Evolutionary conservation across 345 rosid genomes (phyloP), one percentile per base, ranked within the genome.

Genomic region (Xanthoceras sorbifolium): DNA sequence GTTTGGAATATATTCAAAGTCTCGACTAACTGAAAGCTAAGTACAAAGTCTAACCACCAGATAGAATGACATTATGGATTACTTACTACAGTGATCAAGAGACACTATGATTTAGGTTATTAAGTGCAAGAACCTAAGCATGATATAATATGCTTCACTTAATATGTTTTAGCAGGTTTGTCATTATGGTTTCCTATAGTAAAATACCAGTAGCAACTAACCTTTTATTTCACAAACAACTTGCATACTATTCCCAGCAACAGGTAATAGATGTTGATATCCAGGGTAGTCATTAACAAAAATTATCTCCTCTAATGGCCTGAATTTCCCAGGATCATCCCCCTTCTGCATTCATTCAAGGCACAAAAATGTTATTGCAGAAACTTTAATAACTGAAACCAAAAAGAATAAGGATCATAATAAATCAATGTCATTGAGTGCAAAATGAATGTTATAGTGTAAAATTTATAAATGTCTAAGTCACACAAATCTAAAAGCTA

Each of bases 181-280:
- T 71, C 48, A 5, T 38, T 44, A n/a, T 22, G 60, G 67, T 67
- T 46, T 55, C 20, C 44, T 32, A 68, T 71, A 75, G 60, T 38
- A 65, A 0, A 32, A 73, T 50, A 80, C 4, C 78, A 74, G 55
- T 69, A 62, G 50, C 61, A 44, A 29, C 38, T 57, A 44, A 91
- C 98, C 98, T 93, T 89, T 91, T 77, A 88, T 84, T 80, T 93
- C 97, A 73, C 99, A 95, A 76, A 93, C 94, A 54, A 90, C 78
- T 79, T 79, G 88, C 98, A 93, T 95, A 69, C 85, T 87, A 71
- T 89, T 87, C 78, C 90, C 92, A 18, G 94, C 93, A 75, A 89
- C 82, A 50, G 92, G 75, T 71, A 81, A 77, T 67, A 93, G 72
- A 64, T 84, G 82, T 68, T 74, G 93, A 85, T 93, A 95, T 61